A percentile compares a stretch with the other conserved stretches of the same genome.
These are phyloP conservation scores for Candida morakotiae DNA, from an alignment of 805 yeast genomes.

Conservation along the genomic window DNA sequence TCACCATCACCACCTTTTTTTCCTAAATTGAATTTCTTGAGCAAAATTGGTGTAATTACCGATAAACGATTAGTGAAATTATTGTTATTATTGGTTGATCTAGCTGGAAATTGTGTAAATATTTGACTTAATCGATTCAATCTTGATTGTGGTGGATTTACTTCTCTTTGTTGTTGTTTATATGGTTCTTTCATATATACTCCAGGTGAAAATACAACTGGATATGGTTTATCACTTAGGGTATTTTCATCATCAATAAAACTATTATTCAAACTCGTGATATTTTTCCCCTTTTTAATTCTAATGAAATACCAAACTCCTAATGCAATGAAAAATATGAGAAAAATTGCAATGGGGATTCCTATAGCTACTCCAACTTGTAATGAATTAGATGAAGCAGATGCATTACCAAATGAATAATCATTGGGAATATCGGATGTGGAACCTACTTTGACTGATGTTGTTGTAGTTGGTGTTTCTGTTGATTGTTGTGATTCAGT, in stretches of 20 bases:
- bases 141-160: neutral
- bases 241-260: neutral
- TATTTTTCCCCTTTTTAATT: slow-evolving; percentile 12
- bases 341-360: slow-evolving; percentile 25
- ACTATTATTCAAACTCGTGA: slow-evolving; percentile 5
- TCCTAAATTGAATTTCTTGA: slow-evolving; percentile 29
- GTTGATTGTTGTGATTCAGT: neutral
- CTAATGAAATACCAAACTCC: slow-evolving; percentile 18
- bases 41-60: slow-evolving; percentile 26
- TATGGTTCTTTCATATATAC: slow-evolving; percentile 7
- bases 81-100: neutral
- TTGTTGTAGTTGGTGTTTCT: neutral
- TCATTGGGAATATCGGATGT: neutral
- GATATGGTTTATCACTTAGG: slow-evolving; percentile 6
- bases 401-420: neutral
- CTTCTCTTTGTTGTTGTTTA: slow-evolving; percentile 6
- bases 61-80: slow-evolving; percentile 6
- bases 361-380: slow-evolving; percentile 31
- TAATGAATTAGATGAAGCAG: slow-evolving; percentile 9
- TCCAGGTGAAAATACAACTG: slow-evolving; percentile 9
- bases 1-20: slow-evolving; percentile 9
- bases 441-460: neutral
- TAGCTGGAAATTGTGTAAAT: slow-evolving; percentile 1
- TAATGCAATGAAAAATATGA: slow-evolving; percentile 16
- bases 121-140: slow-evolving; percentile 3